Evolutionary conservation across 2,329 filamentous ascomycete genomes (phyloP), one percentile per base, ranked within the genome.

Genomic region (Bretziella fagacearum): DNA sequence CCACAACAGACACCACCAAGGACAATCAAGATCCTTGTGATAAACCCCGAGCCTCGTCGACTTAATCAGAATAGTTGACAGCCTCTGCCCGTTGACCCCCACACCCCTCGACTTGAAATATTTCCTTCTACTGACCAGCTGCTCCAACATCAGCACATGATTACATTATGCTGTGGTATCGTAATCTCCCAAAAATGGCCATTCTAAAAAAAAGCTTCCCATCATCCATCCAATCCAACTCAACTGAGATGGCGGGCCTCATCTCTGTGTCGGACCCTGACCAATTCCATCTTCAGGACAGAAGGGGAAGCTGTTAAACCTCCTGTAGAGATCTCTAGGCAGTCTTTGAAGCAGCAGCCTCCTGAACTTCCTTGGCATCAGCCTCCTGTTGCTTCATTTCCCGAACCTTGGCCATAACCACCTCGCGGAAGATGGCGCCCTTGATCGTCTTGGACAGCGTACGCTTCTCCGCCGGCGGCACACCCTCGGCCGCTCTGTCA

Each of bases 331-430:
- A n/a, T 22, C 23, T 37, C 45, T 47, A 51, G 23, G 45, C 29
- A 4, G 45, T 41, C 27, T 45, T 51, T 35, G 60, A 64, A 52
- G 73, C 69, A 40, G 73, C 69, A 42, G 73, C 69, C 59, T 70
- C 68, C 57, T 68, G 63, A 17, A 68, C 66, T 54, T 71, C 67
- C 55, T 79, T 67, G 55, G 81, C 70, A 26, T 74, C 74, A 59
- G 87, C 79, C 59, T 93, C 81, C 56, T 87, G 74, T 55, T 85
- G 81, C 70, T 93, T 93, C 74, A 84, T 82, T 63, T 94, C 87
- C 51, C 81, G 76, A 39, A 94, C 85, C 68, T 95, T 96, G 54
- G 87, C 89, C 49, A 94, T 68, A 11, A 95, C 89, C 10, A 96
- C 84, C 62, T 95, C 89, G 56, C 84, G 76, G 75, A 96, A 95